Percentiles rank a stretch among this genome's conserved stretches.
These are phyloP conservation scores for Hypholoma fasciculare DNA, from an alignment of 768 basidiomycete species.

Conservation along the genomic window DNA sequence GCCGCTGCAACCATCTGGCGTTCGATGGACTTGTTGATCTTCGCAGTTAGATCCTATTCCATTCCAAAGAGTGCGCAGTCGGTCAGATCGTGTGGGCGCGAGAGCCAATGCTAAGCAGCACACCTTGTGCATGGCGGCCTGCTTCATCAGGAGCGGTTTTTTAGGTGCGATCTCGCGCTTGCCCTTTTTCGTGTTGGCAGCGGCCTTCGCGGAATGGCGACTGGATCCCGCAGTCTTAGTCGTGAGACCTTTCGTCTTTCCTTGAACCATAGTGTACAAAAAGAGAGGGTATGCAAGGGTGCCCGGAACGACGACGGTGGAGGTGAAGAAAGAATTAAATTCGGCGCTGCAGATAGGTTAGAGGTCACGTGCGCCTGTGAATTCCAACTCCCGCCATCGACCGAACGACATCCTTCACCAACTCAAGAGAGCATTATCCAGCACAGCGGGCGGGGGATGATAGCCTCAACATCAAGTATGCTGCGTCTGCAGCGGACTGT, in stretches of 20 bases:
- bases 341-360: not conserved
- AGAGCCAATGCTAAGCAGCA: conserved; percentile 1
- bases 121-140: conserved; percentile 80
- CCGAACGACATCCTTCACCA: conserved; percentile 32
- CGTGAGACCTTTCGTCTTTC: conserved; percentile 78
- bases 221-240: conserved; percentile 48
- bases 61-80: too few species aligned
- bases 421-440: conserved; percentile 19
- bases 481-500: conserved; percentile 55
- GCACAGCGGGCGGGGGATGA: conserved; percentile 31
- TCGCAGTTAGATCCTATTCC: conserved; percentile 75
- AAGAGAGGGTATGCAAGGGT: not conserved
- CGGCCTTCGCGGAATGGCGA: conserved; percentile 65
- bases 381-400: conserved; percentile 37
- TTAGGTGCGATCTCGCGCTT: conserved; percentile 79
- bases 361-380: conserved; percentile 33
- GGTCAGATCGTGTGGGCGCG: not conserved
- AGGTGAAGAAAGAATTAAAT: not conserved
- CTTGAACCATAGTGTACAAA: conserved; percentile 70
- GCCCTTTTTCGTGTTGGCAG: conserved; percentile 78
- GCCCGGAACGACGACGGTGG: not conserved
- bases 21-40: conserved; percentile 92
- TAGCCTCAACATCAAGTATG: conserved; percentile 46
- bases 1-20: conserved; percentile 89
- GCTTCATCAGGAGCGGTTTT: conserved; percentile 70